phyloP scores from a whole-genome alignment of 805 yeast genomes.

The Candida silvicultrix region DNA sequence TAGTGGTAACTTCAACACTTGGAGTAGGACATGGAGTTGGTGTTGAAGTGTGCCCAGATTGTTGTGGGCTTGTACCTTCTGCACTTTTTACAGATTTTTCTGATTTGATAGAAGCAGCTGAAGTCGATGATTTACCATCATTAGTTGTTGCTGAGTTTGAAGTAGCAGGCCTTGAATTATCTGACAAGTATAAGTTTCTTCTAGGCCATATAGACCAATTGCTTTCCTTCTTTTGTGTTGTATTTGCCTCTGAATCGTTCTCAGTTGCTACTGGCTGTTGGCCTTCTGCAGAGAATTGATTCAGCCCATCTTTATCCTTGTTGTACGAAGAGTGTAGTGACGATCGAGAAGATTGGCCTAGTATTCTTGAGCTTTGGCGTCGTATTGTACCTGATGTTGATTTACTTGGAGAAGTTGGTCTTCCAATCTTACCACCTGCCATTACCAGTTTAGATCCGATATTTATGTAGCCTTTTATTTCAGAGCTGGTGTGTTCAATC shows the following conservation, averaged over 20 bases:
- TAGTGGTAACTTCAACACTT: neutral
- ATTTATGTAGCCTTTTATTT: neutral
- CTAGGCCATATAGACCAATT: neutral
- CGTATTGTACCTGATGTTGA: neutral
- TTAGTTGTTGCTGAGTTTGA: neutral
- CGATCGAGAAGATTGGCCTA: neutral
- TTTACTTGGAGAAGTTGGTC: neutral
- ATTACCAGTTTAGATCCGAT: neutral
- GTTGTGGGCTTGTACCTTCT: neutral
- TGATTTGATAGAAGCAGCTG: neutral
- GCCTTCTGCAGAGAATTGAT: neutral
- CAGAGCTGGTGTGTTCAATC: no score
- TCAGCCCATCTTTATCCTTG: neutral
- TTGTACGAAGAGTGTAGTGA: neutral
- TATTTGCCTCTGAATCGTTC: neutral
- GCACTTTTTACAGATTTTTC: neutral
- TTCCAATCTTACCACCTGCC: neutral
- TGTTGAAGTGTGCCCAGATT: neutral
- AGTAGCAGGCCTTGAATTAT: neutral
- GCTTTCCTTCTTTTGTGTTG: neutral
- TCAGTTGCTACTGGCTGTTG: neutral
- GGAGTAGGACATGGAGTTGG: neutral
- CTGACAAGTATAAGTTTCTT: neutral
- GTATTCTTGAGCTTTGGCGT: constrained; percentile 1
- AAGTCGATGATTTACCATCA: neutral